Conservation (phyloP, 306 rosid species). For the Sicyos edulis region DNA sequence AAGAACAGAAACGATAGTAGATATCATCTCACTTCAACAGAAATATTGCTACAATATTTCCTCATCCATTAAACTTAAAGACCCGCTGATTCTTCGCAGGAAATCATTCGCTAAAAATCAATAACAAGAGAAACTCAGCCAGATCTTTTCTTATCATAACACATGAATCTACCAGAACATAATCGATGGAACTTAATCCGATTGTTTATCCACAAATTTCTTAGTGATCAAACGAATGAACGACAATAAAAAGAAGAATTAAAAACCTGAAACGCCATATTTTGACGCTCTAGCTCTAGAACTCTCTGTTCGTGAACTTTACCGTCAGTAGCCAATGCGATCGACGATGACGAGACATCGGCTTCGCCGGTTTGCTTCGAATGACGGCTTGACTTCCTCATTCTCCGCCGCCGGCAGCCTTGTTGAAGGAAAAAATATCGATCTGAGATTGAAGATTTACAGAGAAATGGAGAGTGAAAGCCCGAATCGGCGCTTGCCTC, state of each 20-base stretch:
- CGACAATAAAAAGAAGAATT: not conserved
- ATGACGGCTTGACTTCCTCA: conserved; percentile 65
- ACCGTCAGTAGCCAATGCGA: conserved; percentile 26
- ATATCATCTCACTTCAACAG: not conserved
- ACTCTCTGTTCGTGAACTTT: conserved; percentile 36
- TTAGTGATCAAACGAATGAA: conserved; percentile 18
- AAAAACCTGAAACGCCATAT: conserved; percentile 57
- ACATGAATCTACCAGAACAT: not conserved
- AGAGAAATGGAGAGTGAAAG: conserved; percentile 15
- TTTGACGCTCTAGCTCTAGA: conserved; percentile 48
- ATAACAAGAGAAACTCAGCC: not conserved
- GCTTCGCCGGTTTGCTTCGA: conserved; percentile 48
- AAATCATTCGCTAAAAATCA: not conserved
- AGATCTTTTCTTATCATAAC: not conserved
- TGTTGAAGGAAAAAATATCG: not conserved
- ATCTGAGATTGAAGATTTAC: not conserved
- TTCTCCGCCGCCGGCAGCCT: conserved; percentile 21
- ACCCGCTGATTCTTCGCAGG: not conserved
- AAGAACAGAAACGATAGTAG: not conserved
- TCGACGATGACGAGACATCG: conserved; percentile 28
- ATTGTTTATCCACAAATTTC: conserved; percentile 14
- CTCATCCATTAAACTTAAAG: not conserved
- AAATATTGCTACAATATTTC: not conserved
- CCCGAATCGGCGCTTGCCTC: conserved; percentile 20
- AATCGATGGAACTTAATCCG: conserved; percentile 16